A percentile compares a stretch with the other conserved stretches of the same genome.
Conservation (phyloP, 768 basidiomycete genomes). For the Psilocybe cubensis region DNA sequence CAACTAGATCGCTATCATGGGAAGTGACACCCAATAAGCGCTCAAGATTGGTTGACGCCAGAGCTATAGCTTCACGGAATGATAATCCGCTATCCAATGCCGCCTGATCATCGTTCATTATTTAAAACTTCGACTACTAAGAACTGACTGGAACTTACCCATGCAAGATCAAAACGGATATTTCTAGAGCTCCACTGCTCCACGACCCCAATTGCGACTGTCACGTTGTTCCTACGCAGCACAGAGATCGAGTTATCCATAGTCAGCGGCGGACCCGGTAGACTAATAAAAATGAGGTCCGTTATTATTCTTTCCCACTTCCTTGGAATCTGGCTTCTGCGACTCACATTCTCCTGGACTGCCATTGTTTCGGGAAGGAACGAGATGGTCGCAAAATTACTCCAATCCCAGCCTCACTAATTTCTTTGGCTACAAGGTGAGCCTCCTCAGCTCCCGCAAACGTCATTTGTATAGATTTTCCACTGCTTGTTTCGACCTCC, state of each 20-base stretch:
- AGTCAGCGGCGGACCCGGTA: conserved; percentile 47
- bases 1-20: conserved; percentile 41
- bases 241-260: conserved; percentile 56
- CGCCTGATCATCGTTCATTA: conserved; percentile 8
- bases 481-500: conserved; percentile 52
- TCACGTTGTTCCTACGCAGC: conserved; percentile 67
- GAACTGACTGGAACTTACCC: conserved; percentile 49
- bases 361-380: conserved; percentile 74
- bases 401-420: conserved; percentile 69
- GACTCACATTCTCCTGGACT: conserved; percentile 57
- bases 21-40: conserved; percentile 38
- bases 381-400: conserved; percentile 70
- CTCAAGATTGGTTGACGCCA: conserved; percentile 46
- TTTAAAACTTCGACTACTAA: background rate
- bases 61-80: conserved; percentile 35
- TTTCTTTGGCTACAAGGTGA: conserved; percentile 71
- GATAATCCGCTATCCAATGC: conserved; percentile 28
- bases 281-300: conserved; percentile 24
- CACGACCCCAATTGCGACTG: conserved; percentile 63
- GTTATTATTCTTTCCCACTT: background rate
- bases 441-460: conserved; percentile 67
- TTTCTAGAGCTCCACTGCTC: conserved; percentile 65
- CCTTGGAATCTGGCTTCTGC: background rate
- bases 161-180: conserved; percentile 74
- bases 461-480: conserved; percentile 47